Conservation (phyloP, 768 basidiomycete species). For the Infundibulicybe gibba region DNA sequence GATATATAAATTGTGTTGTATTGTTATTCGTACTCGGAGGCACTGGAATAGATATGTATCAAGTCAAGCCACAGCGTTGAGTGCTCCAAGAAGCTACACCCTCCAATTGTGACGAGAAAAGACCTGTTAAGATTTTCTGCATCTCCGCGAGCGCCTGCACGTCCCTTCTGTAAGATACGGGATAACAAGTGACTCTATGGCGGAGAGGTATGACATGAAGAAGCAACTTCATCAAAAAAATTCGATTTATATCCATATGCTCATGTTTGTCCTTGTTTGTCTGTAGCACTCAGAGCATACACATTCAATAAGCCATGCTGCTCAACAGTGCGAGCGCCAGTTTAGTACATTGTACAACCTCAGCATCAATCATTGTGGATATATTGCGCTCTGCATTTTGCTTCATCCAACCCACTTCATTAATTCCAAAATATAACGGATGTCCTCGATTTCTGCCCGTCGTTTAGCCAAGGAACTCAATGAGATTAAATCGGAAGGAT, state of each 20-base stretch:
- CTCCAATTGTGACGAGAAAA: conserved; percentile 16
- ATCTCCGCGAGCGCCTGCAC: conserved; percentile 70
- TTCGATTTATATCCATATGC: conserved; percentile 19
- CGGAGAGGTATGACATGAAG: conserved; percentile 46
- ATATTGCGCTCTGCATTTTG: background rate
- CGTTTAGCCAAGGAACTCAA: conserved; percentile 69
- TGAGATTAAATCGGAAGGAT: conserved; percentile 64
- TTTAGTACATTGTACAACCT: background rate
- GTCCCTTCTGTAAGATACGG: conserved; percentile 34
- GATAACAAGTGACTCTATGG: conserved; percentile 72
- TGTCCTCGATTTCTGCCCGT: conserved; percentile 62
- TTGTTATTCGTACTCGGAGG: background rate
- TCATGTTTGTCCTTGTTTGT: conserved; percentile 9
- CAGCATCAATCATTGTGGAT: background rate
- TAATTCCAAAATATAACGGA: conserved; percentile 16
- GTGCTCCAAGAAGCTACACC: conserved; percentile 16
- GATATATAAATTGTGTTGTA: conserved; percentile 6
- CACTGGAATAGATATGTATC: conserved; percentile 18
- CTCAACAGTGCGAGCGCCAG: background rate
- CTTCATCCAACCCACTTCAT: background rate
- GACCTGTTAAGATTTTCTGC: conserved; percentile 38
- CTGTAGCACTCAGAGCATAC: background rate
- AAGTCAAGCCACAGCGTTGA: conserved; percentile 20
- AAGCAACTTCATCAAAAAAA: conserved; percentile 4
- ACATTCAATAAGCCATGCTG: background rate